A percentile compares a stretch with the other conserved stretches of the same genome.
phyloP scores from a whole-genome alignment of 768 basidiomycete species.

The Kwoniella heveanensis region DNA sequence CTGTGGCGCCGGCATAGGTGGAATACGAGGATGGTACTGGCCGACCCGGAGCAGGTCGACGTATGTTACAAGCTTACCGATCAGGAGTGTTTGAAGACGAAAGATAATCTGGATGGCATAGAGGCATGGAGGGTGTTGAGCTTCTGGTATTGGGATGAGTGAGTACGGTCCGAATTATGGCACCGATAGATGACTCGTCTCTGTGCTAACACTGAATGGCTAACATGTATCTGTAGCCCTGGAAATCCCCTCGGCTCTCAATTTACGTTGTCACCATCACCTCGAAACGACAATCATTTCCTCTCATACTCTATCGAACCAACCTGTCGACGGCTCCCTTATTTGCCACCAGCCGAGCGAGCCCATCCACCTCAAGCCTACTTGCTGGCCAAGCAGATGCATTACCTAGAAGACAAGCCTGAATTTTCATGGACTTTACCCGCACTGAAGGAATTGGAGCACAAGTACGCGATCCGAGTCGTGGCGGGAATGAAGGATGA shows the following conservation, averaged over 20 bases:
- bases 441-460: conserved; percentile 22
- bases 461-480: conserved; percentile 24
- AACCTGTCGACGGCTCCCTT: conserved; percentile 37
- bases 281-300: conserved; percentile 37
- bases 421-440: conserved; percentile 41
- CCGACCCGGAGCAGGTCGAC: conserved; percentile 44
- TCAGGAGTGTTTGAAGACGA: conserved; percentile 33
- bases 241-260: conserved; percentile 40
- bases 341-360: conserved; percentile 2
- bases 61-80: conserved; percentile 30
- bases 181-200: too few relatives aligned
- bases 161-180: too few relatives aligned
- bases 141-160: conserved; percentile 51
- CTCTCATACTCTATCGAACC: conserved; percentile 49
- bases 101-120: conserved; percentile 35
- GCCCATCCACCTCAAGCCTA: conserved; percentile 37
- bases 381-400: conserved; percentile 46
- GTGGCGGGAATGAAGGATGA: conserved; percentile 44
- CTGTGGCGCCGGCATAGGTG: conserved; percentile 30
- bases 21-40: conserved; percentile 39
- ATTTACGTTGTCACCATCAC: conserved; percentile 48
- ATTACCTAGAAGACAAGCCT: conserved; percentile 30
- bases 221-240: conserved; percentile 15
- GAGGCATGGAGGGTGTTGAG: conserved; percentile 42
- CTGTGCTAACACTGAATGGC: too few relatives aligned